A percentile compares a stretch with the other conserved stretches of the same genome.
Evolutionary conservation across 176 grass and related monocot species (phyloP).

Genomic region (Stipa capillata): DNA sequence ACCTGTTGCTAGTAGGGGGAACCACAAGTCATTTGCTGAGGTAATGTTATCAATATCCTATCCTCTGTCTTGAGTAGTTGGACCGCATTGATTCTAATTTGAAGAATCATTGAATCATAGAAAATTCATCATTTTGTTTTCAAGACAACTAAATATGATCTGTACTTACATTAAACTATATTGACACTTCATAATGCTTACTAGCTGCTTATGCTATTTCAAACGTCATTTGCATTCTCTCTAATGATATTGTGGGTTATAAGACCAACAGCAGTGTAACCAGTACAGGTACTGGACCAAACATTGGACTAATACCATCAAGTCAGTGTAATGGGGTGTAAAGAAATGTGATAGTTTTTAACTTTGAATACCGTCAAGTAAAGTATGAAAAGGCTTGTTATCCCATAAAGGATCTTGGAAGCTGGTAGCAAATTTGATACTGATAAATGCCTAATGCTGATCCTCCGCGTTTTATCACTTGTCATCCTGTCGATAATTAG

Average conservation of each 20-base stretch:
- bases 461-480: neutral
- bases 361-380: neutral
- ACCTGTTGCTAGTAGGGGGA: constrained; percentile 56
- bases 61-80: neutral
- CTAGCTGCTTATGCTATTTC: neutral
- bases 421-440: neutral
- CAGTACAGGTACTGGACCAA: neutral
- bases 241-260: neutral
- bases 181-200: neutral
- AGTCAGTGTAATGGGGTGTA: neutral
- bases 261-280: neutral
- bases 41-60: constrained; percentile 31
- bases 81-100: neutral
- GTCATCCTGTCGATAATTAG: neutral
- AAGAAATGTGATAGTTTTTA: neutral
- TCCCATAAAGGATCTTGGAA: neutral
- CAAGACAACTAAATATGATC: neutral
- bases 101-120: neutral
- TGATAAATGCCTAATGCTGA: neutral
- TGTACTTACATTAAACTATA: neutral
- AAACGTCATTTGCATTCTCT: neutral
- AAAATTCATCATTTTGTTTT: neutral
- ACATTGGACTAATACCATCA: neutral
- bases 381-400: neutral
- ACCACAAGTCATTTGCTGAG: constrained; percentile 79